Percentiles rank a stretch among this genome's conserved stretches.
These are phyloP conservation scores for Zoysia japonica DNA, from an alignment of 176 grass and related monocot species.

Conservation along the genomic window DNA sequence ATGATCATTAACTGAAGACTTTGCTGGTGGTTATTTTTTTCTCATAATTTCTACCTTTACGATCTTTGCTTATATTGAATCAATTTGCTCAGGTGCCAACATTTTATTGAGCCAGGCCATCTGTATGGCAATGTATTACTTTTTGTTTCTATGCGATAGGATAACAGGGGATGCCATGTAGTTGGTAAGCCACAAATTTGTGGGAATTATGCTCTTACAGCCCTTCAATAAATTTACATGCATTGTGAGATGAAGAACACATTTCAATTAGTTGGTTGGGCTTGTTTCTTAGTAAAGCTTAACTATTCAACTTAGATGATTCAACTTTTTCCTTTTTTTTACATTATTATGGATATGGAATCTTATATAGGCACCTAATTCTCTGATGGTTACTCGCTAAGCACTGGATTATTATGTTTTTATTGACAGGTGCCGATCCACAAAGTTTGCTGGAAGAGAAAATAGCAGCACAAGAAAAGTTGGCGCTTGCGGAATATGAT, in stretches of 20 bases:
- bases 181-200: background rate
- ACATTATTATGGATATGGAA: background rate
- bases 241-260: background rate
- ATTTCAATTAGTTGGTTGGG: constrained; percentile 9
- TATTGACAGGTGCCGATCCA: constrained; percentile 80
- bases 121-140: background rate
- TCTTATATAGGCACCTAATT: constrained; percentile 6
- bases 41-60: background rate
- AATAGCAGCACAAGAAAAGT: constrained; percentile 68
- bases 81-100: background rate
- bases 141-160: background rate
- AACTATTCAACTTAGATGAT: constrained; percentile 25
- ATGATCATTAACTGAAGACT: background rate
- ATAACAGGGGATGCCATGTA: background rate
- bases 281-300: background rate
- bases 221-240: background rate
- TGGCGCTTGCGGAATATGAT: constrained; percentile 79
- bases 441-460: constrained; percentile 94
- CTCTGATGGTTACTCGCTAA: background rate
- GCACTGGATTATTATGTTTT: constrained; percentile 13
- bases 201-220: background rate
- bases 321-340: background rate
- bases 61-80: background rate
- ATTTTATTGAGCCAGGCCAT: constrained; percentile 9
- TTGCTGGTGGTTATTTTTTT: background rate